Conservation (phyloP, 345 rosid species). For the Ricinus communis region DNA sequence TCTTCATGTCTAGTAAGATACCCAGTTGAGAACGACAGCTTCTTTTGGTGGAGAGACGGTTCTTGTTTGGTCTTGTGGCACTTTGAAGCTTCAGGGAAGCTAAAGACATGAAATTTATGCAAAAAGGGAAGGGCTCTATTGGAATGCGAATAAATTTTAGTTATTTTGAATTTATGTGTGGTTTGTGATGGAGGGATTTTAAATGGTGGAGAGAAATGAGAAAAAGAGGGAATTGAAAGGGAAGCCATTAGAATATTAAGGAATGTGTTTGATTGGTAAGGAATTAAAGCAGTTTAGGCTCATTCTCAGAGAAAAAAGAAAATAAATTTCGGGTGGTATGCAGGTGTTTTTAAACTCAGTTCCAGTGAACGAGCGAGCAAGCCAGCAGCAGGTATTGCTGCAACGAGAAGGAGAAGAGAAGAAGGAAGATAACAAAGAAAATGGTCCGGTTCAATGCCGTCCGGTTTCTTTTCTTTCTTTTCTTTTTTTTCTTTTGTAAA, state of each 20-base stretch:
- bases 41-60: constrained; percentile 20
- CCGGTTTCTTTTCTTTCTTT: no score
- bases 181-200: constrained; percentile 17
- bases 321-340: background rate
- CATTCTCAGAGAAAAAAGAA: constrained; percentile 14
- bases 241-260: constrained; percentile 53
- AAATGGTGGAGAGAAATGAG: constrained; percentile 35
- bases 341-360: background rate
- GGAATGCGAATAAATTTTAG: constrained; percentile 17
- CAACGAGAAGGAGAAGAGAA: background rate
- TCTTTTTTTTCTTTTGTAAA: no score
- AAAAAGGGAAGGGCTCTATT: constrained; percentile 24
- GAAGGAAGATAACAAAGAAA: background rate
- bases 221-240: constrained; percentile 38
- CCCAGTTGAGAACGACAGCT: constrained; percentile 26
- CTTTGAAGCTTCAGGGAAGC: constrained; percentile 24
- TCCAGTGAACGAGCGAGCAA: background rate
- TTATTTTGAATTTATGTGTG: constrained; percentile 26
- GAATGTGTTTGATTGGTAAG: no score
- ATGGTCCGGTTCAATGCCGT: background rate
- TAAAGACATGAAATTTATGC: constrained; percentile 25
- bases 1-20: constrained; percentile 22
- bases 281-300: background rate
- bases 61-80: constrained; percentile 17
- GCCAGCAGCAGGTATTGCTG: background rate